Evolutionary conservation across 805 yeast genomes (phyloP).

Genomic region (Teunomyces cretensis): DNA sequence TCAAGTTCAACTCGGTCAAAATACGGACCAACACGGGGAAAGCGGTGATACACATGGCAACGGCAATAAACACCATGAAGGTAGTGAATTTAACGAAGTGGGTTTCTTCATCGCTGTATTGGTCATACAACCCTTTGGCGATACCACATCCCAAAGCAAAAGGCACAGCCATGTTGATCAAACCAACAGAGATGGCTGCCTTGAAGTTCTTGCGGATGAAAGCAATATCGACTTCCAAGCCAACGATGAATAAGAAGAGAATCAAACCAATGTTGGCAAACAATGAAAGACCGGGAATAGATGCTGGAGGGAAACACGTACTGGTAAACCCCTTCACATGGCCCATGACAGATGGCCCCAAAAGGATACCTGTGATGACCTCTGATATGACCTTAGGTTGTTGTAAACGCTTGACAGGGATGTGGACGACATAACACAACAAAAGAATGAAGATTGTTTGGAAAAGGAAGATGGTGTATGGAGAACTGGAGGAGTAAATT

Average conservation of each 20-base stretch:
- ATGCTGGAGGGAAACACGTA: slow-evolving; percentile 61
- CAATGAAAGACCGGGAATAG: slow-evolving; percentile 62
- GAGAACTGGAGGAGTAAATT: slow-evolving; percentile 54
- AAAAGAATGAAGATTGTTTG: slow-evolving; percentile 63
- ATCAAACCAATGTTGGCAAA: slow-evolving; percentile 76
- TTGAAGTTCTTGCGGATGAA: slow-evolving; percentile 60
- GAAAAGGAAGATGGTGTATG: slow-evolving; percentile 67
- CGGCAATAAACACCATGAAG: slow-evolving; percentile 77
- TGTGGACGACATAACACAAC: slow-evolving; percentile 58
- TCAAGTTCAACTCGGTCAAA: slow-evolving; percentile 66
- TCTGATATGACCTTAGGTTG: slow-evolving; percentile 85
- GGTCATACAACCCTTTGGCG: slow-evolving; percentile 64
- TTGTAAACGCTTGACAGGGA: slow-evolving; percentile 57
- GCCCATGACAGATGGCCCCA: slow-evolving; percentile 78
- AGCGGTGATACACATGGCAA: slow-evolving; percentile 82
- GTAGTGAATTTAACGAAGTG: slow-evolving; percentile 55
- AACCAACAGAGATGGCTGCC: slow-evolving; percentile 67
- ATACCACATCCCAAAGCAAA: slow-evolving; percentile 77
- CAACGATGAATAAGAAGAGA: slow-evolving; percentile 71
- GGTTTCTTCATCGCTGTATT: slow-evolving; percentile 38
- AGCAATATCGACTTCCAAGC: slow-evolving; percentile 71
- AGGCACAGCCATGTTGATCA: slow-evolving; percentile 73
- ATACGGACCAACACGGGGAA: slow-evolving; percentile 83
- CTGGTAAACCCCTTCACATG: slow-evolving; percentile 64
- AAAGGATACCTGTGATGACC: slow-evolving; percentile 70